A percentile compares a stretch with the other conserved stretches of the same genome.
phyloP scores from a whole-genome alignment of 2,329 filamentous ascomycete species.

The Trichoderma cornu-damae region DNA sequence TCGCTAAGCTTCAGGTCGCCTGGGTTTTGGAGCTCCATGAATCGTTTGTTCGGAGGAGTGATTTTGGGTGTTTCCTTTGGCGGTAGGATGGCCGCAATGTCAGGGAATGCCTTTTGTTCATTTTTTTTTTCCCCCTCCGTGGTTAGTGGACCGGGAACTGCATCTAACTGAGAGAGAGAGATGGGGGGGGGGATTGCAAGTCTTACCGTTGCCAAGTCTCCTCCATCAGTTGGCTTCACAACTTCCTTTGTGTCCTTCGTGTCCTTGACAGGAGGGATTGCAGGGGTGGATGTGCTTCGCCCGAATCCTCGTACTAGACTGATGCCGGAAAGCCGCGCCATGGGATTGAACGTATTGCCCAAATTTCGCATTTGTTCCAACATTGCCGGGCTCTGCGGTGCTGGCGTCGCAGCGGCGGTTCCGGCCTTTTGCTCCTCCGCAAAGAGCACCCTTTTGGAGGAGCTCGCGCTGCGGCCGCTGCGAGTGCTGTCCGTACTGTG shows the following conservation, averaged over 20 bases:
- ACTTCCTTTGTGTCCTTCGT: constrained; percentile 30
- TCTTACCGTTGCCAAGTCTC: constrained; percentile 54
- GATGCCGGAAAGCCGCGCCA: constrained; percentile 71
- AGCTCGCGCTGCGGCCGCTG: constrained; percentile 57
- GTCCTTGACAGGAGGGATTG: constrained; percentile 30
- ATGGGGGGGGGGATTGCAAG: no score
- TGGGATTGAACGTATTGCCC: constrained; percentile 74
- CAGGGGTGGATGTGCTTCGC: constrained; percentile 41
- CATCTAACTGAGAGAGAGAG: neutral
- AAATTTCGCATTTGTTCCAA: constrained; percentile 79
- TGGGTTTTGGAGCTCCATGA: constrained; percentile 66
- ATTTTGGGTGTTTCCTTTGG: constrained; percentile 53
- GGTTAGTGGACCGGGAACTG: neutral
- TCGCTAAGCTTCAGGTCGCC: constrained; percentile 69
- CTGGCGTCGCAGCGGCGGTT: constrained; percentile 18
- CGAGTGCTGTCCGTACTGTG: constrained; percentile 69
- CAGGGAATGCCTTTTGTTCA: constrained; percentile 51
- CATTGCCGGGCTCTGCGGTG: constrained; percentile 47
- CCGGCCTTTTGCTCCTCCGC: constrained; percentile 35
- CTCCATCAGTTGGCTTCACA: constrained; percentile 45
- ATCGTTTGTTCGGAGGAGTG: constrained; percentile 63
- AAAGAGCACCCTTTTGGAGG: constrained; percentile 54
- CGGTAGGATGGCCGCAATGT: constrained; percentile 51
- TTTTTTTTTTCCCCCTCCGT: constrained; percentile 16
- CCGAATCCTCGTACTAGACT: constrained; percentile 72